Evolutionary conservation across 1,284 basidiomycete genomes (phyloP).

Genomic region (Laetiporus sulphureus): DNA sequence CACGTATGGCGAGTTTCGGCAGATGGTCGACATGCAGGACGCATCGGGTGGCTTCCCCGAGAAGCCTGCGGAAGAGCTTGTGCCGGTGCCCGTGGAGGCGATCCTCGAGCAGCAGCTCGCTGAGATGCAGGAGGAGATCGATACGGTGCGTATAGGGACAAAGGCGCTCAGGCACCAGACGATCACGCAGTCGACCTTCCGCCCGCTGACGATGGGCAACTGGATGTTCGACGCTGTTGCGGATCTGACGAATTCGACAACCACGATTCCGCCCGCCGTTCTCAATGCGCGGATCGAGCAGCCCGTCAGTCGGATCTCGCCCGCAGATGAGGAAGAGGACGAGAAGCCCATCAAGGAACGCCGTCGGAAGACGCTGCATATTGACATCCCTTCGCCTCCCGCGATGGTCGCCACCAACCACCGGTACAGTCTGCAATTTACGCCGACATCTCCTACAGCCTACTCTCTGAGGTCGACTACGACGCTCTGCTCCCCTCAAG

Average conservation of each 20-base stretch:
- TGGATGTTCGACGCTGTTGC: slow-evolving; percentile 78
- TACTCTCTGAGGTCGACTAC: slow-evolving; percentile 27
- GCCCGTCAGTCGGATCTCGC: slow-evolving; percentile 26
- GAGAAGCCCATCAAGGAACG: slow-evolving; percentile 14
- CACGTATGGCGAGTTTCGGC: slow-evolving; percentile 47
- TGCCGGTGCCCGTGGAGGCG: slow-evolving; percentile 31
- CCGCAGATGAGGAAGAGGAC: slow-evolving; percentile 25
- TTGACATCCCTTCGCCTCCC: slow-evolving; percentile 24
- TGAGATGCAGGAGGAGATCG: slow-evolving; percentile 26
- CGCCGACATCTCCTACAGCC: slow-evolving; percentile 38
- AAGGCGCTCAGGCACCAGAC: slow-evolving; percentile 30
- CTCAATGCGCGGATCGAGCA: slow-evolving; percentile 16
- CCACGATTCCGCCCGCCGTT: slow-evolving; percentile 11
- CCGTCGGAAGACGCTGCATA: slow-evolving; percentile 26
- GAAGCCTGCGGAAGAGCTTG: slow-evolving; percentile 22
- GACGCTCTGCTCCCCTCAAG: slow-evolving; percentile 21
- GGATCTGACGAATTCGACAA: slow-evolving; percentile 43
- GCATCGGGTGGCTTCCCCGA: slow-evolving; percentile 44
- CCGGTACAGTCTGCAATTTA: slow-evolving; percentile 55
- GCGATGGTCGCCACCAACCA: slow-evolving; percentile 25
- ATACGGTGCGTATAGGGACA: slow-evolving; percentile 17
- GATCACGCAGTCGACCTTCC: slow-evolving; percentile 25
- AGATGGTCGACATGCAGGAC: slow-evolving; percentile 45
- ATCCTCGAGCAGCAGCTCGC: slow-evolving; percentile 35
- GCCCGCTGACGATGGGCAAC: slow-evolving; percentile 41